Evolutionary conservation across 805 yeast species (phyloP).

Genomic region (Ogataea minuta): DNA sequence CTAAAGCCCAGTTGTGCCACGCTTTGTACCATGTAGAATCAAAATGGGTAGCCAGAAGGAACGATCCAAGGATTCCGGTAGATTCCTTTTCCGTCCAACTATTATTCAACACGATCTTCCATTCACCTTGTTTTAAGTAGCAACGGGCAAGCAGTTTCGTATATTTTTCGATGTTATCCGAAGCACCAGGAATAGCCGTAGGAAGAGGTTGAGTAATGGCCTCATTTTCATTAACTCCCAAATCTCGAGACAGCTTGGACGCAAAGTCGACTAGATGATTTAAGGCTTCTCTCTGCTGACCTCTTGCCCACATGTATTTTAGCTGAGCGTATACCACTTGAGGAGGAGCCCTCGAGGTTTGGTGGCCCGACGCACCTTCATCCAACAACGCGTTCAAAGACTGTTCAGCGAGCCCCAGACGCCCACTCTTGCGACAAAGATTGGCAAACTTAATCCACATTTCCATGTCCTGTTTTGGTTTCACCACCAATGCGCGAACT

Average conservation of each 20-base stretch:
- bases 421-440: conserved; percentile 88
- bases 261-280: conserved; percentile 86
- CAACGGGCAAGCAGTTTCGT: conserved; percentile 88
- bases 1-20: conserved; percentile 99
- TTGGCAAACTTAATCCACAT: conserved; percentile 99
- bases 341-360: conserved; percentile 79
- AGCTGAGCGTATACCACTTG: conserved; percentile 96
- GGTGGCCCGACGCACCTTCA: conserved; percentile 45
- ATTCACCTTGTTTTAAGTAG: conserved; percentile 95
- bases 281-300: conserved; percentile 82
- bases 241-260: conserved; percentile 81
- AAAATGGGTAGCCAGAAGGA: conserved; percentile 90
- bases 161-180: conserved; percentile 76
- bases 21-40: conserved; percentile 95
- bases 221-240: conserved; percentile 84
- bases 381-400: conserved; percentile 78
- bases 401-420: conserved; percentile 89
- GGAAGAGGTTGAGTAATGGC: conserved; percentile 85
- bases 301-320: conserved; percentile 96
- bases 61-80: conserved; percentile 87
- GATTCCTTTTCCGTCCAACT: conserved; percentile 74
- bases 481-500: conserved; percentile 87
- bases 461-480: conserved; percentile 95
- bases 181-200: conserved; percentile 64
- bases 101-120: conserved; percentile 83